Base-by-base conservation (phyloP, 2,329 filamentous ascomycete species). In the Parastagonospora nodorum region DNA sequence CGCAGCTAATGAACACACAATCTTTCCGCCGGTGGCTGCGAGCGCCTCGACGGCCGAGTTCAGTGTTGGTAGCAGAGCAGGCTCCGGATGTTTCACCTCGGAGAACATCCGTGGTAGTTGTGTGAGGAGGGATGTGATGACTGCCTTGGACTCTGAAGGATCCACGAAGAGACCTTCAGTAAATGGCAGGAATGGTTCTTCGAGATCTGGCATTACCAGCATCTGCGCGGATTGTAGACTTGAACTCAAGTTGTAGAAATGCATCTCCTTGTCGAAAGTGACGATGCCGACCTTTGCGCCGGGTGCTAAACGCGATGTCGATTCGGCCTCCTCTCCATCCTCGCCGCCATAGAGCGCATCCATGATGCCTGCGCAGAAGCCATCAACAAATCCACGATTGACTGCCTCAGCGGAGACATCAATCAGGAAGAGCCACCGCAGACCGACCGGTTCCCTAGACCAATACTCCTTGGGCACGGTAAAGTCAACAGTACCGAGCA, bases 401-500 rank as follows among this genome's bases (percentile, higher is more conserved):
- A 89, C 88, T 1, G 93, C 86, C 74, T 97, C 93, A 61, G 95
- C 90, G 4, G 90, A 94, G 35, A 95, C 92, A 73, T 99, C 94
- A 50, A 99, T 89, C 57, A 97, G 74, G 73, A 99, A 99, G 9
- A 99, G 78, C 84, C 88, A 96, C 52, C 88, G 86, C 64, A 97
- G 73, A 19, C 90, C 92, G 11, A 94, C 89, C 0, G 94, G 94
- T 71, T 95, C 88, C 73, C 93, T 94, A 19, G 91, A 93, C 90
- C 92, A 99, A 77, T 99, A 99, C 76, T 99, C 94, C 77, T 97
- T 97, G 12, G 94, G 94, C 11, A 99, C 95, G 53, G 94, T 82
- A 70, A 96, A 99, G 71, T 99, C 94, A 39, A 97, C 93, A 0
- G 94, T 97, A 32, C 94, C 94, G 49, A 90, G 84, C 65, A 88